phyloP scores from a whole-genome alignment of 2,329 filamentous ascomycete genomes.

The Arthrobotrys iridis region DNA sequence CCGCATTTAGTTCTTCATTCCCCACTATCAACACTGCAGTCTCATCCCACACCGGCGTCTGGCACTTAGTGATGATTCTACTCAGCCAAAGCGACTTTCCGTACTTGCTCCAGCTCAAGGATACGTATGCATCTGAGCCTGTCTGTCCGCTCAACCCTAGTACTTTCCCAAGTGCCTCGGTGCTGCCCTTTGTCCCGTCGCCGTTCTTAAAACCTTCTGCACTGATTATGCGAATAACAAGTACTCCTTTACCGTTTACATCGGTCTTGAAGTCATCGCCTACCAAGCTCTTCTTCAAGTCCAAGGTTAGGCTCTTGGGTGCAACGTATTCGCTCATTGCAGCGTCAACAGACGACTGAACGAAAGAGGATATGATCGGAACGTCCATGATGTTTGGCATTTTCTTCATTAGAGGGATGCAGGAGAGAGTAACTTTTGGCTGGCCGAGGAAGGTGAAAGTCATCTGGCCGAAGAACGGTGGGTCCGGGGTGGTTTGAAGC shows the following conservation, averaged over 20 bases:
- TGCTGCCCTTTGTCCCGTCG: constrained; percentile 63
- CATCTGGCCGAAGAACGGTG: constrained; percentile 79
- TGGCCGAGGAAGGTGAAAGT: constrained; percentile 79
- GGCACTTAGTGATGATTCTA: constrained; percentile 38
- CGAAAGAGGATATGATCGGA: constrained; percentile 77
- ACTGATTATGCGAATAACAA: constrained; percentile 73
- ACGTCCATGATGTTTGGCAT: constrained; percentile 79
- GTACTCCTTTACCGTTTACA: constrained; percentile 71
- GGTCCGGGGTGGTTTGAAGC: constrained; percentile 78
- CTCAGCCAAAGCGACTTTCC: constrained; percentile 74
- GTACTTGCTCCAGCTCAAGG: constrained; percentile 80
- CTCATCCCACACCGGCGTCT: constrained; percentile 73
- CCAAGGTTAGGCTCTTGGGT: constrained; percentile 73
- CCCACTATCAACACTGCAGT: constrained; percentile 79
- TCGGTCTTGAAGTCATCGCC: constrained; percentile 84
- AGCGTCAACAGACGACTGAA: constrained; percentile 77
- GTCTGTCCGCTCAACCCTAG: constrained; percentile 63
- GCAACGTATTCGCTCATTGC: constrained; percentile 80
- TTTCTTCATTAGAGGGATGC: constrained; percentile 74
- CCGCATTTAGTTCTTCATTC: constrained; percentile 86
- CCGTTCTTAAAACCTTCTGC: constrained; percentile 77
- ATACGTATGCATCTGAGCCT: constrained; percentile 76
- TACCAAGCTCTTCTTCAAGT: constrained; percentile 79
- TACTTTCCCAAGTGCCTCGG: constrained; percentile 14
- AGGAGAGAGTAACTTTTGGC: constrained; percentile 76